These are phyloP conservation scores for Pelargonium exstipulatum DNA, from an alignment of 441 rosid genomes.

Conservation along the genomic window DNA sequence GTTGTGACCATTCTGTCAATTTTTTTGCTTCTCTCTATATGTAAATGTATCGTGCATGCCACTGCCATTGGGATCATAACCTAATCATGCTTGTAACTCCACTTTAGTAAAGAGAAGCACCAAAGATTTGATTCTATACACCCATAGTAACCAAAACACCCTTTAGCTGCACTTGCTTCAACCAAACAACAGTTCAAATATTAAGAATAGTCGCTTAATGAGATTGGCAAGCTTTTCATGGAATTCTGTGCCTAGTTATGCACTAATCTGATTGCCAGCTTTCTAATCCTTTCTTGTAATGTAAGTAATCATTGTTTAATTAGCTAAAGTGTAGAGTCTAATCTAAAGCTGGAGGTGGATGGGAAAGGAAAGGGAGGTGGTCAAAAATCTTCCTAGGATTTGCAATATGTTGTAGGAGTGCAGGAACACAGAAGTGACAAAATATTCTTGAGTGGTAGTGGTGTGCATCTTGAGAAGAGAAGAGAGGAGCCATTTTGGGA, in stretches of 20 bases:
- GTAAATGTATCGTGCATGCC: not conserved
- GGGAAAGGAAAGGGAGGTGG: not conserved
- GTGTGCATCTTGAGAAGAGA: not conserved
- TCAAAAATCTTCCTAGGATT: not conserved
- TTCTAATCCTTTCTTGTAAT: not conserved
- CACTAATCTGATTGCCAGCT: not conserved
- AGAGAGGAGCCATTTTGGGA: not conserved
- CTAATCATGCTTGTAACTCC: not conserved
- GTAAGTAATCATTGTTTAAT: no score
- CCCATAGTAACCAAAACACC: not conserved
- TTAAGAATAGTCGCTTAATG: no score
- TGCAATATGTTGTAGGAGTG: not conserved
- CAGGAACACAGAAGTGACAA: not conserved
- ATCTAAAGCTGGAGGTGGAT: not conserved
- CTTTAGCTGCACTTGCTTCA: not conserved
- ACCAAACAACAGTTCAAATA: no score
- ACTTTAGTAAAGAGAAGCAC: not conserved
- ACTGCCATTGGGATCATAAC: constrained; percentile 2
- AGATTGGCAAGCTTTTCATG: not conserved
- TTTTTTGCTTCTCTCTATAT: not conserved
- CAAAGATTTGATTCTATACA: no score
- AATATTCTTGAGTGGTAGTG: not conserved
- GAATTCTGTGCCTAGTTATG: not conserved
- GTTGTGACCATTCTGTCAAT: constrained; percentile 4
- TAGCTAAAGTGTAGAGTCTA: not conserved